Evolutionary conservation across 768 basidiomycete genomes (phyloP).

Genomic region (Hirschioporus abietinus): DNA sequence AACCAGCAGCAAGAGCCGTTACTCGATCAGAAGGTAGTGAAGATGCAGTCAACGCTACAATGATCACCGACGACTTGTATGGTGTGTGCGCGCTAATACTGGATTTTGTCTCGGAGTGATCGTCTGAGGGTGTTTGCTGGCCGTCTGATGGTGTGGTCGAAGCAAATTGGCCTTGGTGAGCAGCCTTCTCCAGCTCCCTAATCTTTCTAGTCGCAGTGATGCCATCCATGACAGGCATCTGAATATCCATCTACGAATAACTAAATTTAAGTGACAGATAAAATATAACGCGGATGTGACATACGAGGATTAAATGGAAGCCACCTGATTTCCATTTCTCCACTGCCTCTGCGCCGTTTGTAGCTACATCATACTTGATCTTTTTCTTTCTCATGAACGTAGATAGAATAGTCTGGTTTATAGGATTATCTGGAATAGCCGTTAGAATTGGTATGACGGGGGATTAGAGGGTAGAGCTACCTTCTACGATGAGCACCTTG

Average conservation of each 20-base stretch:
- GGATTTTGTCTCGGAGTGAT: conserved; percentile 37
- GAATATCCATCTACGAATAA: conserved; percentile 89
- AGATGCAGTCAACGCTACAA: conserved; percentile 97
- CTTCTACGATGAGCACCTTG: conserved; percentile 96
- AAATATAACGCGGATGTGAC: conserved; percentile 24
- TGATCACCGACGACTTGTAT: conserved; percentile 92
- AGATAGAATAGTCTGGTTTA: conserved; percentile 96
- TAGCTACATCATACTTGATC: conserved; percentile 92
- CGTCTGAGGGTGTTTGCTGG: conserved; percentile 49
- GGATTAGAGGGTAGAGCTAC: conserved; percentile 38
- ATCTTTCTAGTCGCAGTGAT: conserved; percentile 97
- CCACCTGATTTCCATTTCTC: conserved; percentile 89
- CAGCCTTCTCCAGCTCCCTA: conserved; percentile 70
- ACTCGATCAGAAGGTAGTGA: conserved; percentile 94
- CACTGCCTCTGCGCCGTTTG: conserved; percentile 93
- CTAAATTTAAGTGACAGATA: conserved; percentile 13
- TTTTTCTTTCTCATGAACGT: conserved; percentile 95
- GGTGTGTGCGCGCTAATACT: conserved; percentile 42
- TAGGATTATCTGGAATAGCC: conserved; percentile 76
- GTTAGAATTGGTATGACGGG: not conserved
- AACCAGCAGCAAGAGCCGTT: conserved; percentile 94
- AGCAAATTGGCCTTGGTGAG: conserved; percentile 61
- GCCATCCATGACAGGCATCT: conserved; percentile 99
- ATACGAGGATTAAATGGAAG: conserved; percentile 92
- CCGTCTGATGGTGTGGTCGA: conserved; percentile 61